Percentiles rank a stretch among this genome's conserved stretches.
These are phyloP conservation scores for Ploettnerulaceae sp. DNA, from an alignment of 2,329 filamentous ascomycete species.

Conservation along the genomic window DNA sequence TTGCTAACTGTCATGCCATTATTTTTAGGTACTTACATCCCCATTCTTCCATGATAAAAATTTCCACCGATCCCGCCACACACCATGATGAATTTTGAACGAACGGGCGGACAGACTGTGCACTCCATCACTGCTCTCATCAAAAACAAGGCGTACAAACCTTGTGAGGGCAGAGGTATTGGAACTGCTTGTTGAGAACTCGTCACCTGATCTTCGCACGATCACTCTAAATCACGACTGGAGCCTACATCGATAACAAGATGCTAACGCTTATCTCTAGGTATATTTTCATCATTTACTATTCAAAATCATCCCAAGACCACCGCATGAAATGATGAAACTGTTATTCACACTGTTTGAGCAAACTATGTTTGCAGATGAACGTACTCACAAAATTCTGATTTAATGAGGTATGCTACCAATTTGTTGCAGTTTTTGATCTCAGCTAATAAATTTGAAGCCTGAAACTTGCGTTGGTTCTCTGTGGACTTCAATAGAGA, in stretches of 20 bases:
- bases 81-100: constrained; percentile 42
- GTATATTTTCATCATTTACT: constrained; percentile 5
- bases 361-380: constrained; percentile 33
- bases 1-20: constrained; percentile 24
- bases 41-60: constrained; percentile 1
- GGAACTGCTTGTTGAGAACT: constrained; percentile 41
- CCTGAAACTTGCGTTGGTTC: constrained; percentile 34
- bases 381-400: constrained; percentile 39
- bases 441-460: constrained; percentile 22
- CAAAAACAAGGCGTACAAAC: constrained; percentile 39
- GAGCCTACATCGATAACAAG: neutral
- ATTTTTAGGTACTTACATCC: constrained; percentile 32
- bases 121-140: constrained; percentile 34
- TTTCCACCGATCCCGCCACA: constrained; percentile 14
- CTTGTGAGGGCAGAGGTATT: constrained; percentile 34
- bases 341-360: constrained; percentile 42
- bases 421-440: neutral
- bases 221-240: constrained; percentile 16
- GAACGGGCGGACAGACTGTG: constrained; percentile 43
- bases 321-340: constrained; percentile 37
- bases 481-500: constrained; percentile 14
- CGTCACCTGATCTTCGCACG: constrained; percentile 39
- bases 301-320: constrained; percentile 8
- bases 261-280: constrained; percentile 11
- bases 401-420: constrained; percentile 41